phyloP scores from a whole-genome alignment of 2,329 filamentous ascomycete species.

The Fusarium nelsonii region DNA sequence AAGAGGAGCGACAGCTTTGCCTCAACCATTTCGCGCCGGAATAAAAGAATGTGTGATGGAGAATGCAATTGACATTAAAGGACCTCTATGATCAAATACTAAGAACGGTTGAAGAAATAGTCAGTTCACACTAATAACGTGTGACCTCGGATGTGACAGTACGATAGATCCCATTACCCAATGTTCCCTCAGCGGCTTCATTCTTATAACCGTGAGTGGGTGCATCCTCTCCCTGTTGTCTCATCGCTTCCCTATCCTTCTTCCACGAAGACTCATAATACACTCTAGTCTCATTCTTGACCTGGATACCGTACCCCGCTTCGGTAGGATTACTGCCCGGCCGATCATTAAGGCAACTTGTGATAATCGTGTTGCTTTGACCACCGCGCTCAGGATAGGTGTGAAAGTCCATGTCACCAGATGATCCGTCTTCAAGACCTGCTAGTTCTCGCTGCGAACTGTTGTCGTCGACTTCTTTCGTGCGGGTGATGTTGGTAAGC shows the following conservation, averaged over 20 bases:
- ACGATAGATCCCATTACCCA: background rate
- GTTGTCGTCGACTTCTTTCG: slow-evolving; percentile 34
- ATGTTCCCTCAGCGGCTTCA: background rate
- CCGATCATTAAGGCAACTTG: slow-evolving; percentile 1
- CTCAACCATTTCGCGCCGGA: background rate
- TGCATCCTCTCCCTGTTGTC: background rate
- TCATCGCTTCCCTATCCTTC: background rate
- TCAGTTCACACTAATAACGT: background rate
- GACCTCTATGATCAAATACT: background rate
- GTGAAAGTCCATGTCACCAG: slow-evolving; percentile 26
- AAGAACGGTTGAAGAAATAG: background rate
- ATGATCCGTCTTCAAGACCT: slow-evolving; percentile 32
- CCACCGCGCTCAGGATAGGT: slow-evolving; percentile 20
- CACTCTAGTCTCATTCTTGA: slow-evolving; percentile 36
- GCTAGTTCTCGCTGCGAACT: slow-evolving; percentile 34
- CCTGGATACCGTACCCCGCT: slow-evolving; percentile 28
- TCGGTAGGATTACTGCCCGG: background rate
- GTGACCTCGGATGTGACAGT: background rate
- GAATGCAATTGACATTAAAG: background rate
- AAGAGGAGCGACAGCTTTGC: no score
- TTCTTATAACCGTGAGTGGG: background rate
- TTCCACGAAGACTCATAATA: slow-evolving; percentile 21
- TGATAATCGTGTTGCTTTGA: slow-evolving; percentile 21
- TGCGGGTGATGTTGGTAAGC: slow-evolving; percentile 20
- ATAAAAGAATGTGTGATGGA: background rate